Base-by-base conservation (phyloP, 2,329 filamentous ascomycete genomes). In the Cladophialophora chaetospira region DNA sequence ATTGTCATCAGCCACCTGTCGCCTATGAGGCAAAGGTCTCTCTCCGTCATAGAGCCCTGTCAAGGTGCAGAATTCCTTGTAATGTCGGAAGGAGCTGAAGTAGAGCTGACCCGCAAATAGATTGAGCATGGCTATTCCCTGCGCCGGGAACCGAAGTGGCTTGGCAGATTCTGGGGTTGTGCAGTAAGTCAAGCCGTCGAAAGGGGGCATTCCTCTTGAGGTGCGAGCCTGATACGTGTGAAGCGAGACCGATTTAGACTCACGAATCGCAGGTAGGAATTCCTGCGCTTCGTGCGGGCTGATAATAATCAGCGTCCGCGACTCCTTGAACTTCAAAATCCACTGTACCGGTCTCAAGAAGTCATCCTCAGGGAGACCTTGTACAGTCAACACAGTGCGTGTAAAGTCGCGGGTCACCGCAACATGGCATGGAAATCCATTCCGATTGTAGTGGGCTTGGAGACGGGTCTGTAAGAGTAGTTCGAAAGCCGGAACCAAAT, bases 61-160 rank as follows among this genome's bases (percentile, higher is more conserved):
- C 21, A 66, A 52, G 4, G 36, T 21, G 51, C 63, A 66, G 2
- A 66, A 44, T 2, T 50, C 33, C 17, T 51, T 36, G 47, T 89
- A 91, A 51, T 88, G 79, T 0, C 71, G 56, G 40, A 76, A 81
- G 0, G 74, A 77, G 0, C 67, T 68, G 8, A 89, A 73, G 62
- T 89, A 90, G 0, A 89, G 74, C 53, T 88, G 84, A 0, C 87
- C 88, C 0, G 88, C 75, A 53, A 91, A 89, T 0, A 90, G 70
- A 40, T 87, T 86, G 0, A 90, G 75, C 54, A 82, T 75, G 0
- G 75, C 70, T 0, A 72, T 67, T 0, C 81, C 65, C n/a, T n/a
- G n/a, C n/a, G n/a, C n/a, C n/a, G n/a, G n/a, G n/a, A n/a, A n/a
- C n/a, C n/a, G n/a, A n/a, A n/a, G n/a, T 25, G 29, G 0, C 44